Evolutionary conservation across 129 eudicot species (phyloP), one percentile per base, ranked within the genome.

Genomic region (Flaveria trinervia): DNA sequence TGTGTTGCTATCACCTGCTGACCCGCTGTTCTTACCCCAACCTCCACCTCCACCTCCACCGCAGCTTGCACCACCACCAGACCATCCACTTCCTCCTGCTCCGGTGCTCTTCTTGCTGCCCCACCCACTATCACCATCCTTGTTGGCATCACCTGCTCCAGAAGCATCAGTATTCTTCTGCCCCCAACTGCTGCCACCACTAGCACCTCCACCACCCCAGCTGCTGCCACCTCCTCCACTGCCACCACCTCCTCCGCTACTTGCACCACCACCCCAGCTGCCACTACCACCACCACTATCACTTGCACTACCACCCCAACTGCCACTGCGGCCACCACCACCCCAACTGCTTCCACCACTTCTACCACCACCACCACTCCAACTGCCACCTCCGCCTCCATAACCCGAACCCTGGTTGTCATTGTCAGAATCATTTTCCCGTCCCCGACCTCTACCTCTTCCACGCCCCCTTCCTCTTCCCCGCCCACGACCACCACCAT

Each of bases 391-490:
- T 16, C 85, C 88, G 5, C 73, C 79, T 12, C 91, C 90, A 10
- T 73, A 70, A 44, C 84, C 94, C 0, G 84, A 80, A 50, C 86
- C 97, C 68, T 84, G 87, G 9, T 73, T 80, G 3, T 80, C 83
- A 65, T 54, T 65, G 2, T 73, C 79, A 17, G 49, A 6, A 26
- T 80, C 83, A 65, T 73, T 43, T 55, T 82, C 84, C 64, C 88
- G 62, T 1, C 87, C 90, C 2, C 96, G 74, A 0, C 92, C 90
- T 17, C 95, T 81, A 0, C 92, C 87, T 23, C 87, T 45, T 2
- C 87, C 87, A n/a, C 89, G 23, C 0, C 90, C 90, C 0, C 87
- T 78, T 0, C 92, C 90, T 23, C 92, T 62, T 2, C 89, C 75
- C 23, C 85, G 67, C 9, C 82, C 82, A 66, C 78, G 87, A 28